phyloP scores from a whole-genome alignment of 1,139 yeast genomes.

The Spencermartinsiella ligniputridi region DNA sequence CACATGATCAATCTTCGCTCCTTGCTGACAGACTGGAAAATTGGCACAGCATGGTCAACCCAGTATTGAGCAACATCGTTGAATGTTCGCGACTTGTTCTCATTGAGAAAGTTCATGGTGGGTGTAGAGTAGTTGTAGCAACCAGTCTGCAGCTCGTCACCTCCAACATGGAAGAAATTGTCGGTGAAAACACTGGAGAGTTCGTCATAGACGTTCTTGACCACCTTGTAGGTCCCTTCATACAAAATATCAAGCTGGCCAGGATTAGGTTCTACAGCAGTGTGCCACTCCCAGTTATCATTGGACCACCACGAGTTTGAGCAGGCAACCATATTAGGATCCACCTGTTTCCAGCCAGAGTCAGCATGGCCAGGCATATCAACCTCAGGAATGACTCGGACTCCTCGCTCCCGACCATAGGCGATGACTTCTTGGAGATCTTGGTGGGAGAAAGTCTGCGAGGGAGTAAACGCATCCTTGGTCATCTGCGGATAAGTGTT shows the following conservation, averaged over 20 bases:
- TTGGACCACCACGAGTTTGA: constrained; percentile 36
- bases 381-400: constrained; percentile 45
- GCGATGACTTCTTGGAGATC: constrained; percentile 36
- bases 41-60: constrained; percentile 40
- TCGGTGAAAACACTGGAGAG: constrained; percentile 38
- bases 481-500: constrained; percentile 40
- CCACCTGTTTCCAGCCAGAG: constrained; percentile 43
- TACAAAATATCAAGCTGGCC: constrained; percentile 44
- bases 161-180: constrained; percentile 44
- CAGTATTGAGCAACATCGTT: constrained; percentile 40
- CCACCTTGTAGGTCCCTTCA: constrained; percentile 37
- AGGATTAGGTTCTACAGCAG: constrained; percentile 46
- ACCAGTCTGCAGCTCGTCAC: constrained; percentile 40
- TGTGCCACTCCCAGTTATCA: constrained; percentile 29
- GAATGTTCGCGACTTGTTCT: constrained; percentile 30
- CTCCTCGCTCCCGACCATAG: constrained; percentile 41
- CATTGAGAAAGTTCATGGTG: constrained; percentile 35
- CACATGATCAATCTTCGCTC: constrained; percentile 41
- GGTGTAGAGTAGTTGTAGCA: constrained; percentile 39
- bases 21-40: constrained; percentile 30
- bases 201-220: constrained; percentile 39
- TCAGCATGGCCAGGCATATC: constrained; percentile 49
- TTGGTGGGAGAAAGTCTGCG: constrained; percentile 36
- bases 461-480: constrained; percentile 41
- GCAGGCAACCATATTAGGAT: constrained; percentile 38